Percentiles rank a stretch among this genome's conserved stretches.
Conservation (phyloP, 2,329 filamentous ascomycete genomes). For the Mariannaea sp. region DNA sequence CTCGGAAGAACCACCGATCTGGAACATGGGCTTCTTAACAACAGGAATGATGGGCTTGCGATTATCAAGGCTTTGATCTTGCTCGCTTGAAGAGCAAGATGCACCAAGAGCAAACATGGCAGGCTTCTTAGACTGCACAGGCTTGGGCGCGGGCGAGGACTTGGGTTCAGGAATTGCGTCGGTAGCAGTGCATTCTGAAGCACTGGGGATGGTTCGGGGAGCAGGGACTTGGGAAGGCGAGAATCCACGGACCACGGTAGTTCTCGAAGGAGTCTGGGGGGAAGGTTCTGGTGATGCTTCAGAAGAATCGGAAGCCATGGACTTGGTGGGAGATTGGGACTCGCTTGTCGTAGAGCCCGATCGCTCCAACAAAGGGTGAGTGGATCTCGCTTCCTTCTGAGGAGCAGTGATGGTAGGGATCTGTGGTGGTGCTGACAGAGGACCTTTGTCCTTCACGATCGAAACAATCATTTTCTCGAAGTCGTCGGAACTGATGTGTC, state of each 20-base stretch:
- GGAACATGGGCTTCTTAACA: conserved; percentile 52
- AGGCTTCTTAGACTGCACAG: conserved; percentile 68
- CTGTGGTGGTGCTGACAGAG: conserved; percentile 50
- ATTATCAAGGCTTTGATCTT: conserved; percentile 54
- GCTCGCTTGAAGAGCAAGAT: conserved; percentile 75
- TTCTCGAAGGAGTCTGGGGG: conserved; percentile 38
- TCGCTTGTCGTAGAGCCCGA: conserved; percentile 53
- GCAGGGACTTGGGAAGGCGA: conserved; percentile 71
- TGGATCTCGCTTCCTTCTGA: conserved; percentile 49
- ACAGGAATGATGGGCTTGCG: conserved; percentile 41
- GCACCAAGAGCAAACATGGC: conserved; percentile 74
- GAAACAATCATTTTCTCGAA: conserved; percentile 93
- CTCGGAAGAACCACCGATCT: conserved; percentile 67
- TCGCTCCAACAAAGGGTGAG: conserved; percentile 44
- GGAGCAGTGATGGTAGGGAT: conserved; percentile 41
- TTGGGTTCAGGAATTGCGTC: conserved; percentile 67
- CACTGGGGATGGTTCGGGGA: conserved; percentile 51
- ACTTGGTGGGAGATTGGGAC: conserved; percentile 58
- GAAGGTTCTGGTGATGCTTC: conserved; percentile 38
- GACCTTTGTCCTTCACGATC: conserved; percentile 85
- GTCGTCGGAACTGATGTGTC: conserved; percentile 90
- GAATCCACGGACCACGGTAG: conserved; percentile 78
- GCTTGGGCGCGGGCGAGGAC: conserved; percentile 63
- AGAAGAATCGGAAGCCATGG: conserved; percentile 54
- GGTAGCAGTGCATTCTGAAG: conserved; percentile 54